A percentile compares a stretch with the other conserved stretches of the same genome.
Evolutionary conservation across 2,329 filamentous ascomycete species (phyloP).

Genomic region (Aspergillus sp.): DNA sequence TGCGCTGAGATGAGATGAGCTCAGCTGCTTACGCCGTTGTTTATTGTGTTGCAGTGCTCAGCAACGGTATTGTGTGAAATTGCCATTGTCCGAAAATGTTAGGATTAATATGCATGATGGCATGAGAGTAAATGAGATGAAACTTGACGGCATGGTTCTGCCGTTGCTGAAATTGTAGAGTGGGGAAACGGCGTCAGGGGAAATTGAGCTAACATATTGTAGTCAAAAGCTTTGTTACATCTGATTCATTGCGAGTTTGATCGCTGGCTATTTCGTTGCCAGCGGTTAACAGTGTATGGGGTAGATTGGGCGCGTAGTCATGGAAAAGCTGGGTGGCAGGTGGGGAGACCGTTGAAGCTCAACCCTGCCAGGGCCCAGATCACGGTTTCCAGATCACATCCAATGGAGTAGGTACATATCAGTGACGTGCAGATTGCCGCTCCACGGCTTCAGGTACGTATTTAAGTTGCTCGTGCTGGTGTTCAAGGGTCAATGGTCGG

Average conservation of each 20-base stretch:
- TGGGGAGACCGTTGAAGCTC: slow-evolving; percentile 8
- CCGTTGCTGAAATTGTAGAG: background rate
- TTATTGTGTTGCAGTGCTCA: background rate
- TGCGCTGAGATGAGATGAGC: no score
- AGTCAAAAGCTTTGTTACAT: no score
- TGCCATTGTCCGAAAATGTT: no score
- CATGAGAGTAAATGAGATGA: background rate
- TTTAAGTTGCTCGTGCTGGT: background rate
- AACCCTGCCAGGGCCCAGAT: background rate
- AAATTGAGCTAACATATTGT: background rate
- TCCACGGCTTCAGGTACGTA: background rate
- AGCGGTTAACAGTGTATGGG: background rate
- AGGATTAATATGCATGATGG: background rate
- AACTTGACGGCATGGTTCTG: slow-evolving; percentile 4
- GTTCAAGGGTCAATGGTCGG: background rate
- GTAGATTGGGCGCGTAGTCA: background rate
- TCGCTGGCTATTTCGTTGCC: no score
- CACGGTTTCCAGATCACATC: background rate
- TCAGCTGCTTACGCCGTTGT: background rate
- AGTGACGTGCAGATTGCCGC: slow-evolving; percentile 9
- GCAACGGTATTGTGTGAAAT: no score
- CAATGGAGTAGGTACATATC: background rate
- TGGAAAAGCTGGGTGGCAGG: background rate
- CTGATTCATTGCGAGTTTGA: background rate
- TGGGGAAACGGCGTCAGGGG: background rate